A percentile compares a stretch with the other conserved stretches of the same genome.
Conservation (phyloP, 306 rosid genomes). For the Carpinus viminea region DNA sequence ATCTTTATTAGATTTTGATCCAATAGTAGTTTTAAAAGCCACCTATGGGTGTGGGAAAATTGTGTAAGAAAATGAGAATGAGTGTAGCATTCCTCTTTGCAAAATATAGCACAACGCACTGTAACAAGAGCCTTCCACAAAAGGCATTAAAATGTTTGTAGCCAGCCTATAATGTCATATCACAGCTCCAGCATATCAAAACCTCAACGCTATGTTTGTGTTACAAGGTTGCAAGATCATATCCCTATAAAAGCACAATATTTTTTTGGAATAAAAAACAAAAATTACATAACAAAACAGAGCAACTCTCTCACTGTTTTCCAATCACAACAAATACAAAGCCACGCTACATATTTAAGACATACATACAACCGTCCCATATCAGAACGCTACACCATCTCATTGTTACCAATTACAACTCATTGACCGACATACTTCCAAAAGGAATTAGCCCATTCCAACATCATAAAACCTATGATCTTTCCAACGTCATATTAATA, state of each 20-base stretch:
- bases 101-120: background rate
- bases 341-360: background rate
- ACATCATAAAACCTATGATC: background rate
- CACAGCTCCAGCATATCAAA: background rate
- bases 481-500: background rate
- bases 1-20: no score
- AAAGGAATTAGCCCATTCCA: background rate
- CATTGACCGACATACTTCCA: background rate
- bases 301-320: no score
- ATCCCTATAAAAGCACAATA: no score
- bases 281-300: no score
- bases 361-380: background rate
- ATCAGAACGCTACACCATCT: background rate
- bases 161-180: background rate
- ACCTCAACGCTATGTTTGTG: background rate
- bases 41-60: no score
- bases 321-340: background rate
- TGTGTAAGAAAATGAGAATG: no score
- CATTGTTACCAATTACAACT: background rate
- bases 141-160: background rate
- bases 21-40: no score
- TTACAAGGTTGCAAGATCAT: no score
- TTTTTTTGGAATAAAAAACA: no score
- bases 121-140: background rate
- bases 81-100: no score